A percentile compares a stretch with the other conserved stretches of the same genome.
Conservation (phyloP, 345 rosid genomes). For the Eucalyptus pauciflora region DNA sequence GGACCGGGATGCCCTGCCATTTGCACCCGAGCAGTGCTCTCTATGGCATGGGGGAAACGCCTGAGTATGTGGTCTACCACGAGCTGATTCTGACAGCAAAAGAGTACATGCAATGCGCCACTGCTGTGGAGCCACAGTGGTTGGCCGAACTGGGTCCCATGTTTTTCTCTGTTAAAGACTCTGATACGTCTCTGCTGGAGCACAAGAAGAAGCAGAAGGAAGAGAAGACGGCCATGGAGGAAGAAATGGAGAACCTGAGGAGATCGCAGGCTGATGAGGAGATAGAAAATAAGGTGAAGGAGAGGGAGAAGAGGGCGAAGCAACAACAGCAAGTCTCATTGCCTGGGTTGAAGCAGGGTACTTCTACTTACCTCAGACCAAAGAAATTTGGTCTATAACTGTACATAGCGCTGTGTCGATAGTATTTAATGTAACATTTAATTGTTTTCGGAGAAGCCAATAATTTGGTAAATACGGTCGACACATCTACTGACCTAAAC, state of each 20-base stretch:
- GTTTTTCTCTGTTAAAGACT: conserved; percentile 94
- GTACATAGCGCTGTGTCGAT: conserved; percentile 27
- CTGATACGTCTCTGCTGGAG: conserved; percentile 78
- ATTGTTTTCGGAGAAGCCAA: neutral
- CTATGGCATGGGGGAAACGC: conserved; percentile 78
- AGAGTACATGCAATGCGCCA: conserved; percentile 98
- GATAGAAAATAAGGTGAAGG: conserved; percentile 36
- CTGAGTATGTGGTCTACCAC: conserved; percentile 83
- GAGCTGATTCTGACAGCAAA: conserved; percentile 80
- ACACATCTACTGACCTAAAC: neutral
- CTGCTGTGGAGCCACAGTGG: conserved; percentile 95
- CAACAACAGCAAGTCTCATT: conserved; percentile 67
- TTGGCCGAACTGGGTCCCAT: conserved; percentile 90
- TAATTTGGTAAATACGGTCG: neutral
- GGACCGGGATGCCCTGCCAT: conserved; percentile 92
- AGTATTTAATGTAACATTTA: neutral
- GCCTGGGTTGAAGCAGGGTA: conserved; percentile 58
- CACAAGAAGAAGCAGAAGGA: conserved; percentile 89
- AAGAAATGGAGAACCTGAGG: conserved; percentile 86
- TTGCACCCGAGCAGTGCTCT: conserved; percentile 94
- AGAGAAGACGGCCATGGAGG: conserved; percentile 90
- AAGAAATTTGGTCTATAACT: conserved; percentile 69
- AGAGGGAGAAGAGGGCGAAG: conserved; percentile 47
- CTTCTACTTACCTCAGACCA: conserved; percentile 60
- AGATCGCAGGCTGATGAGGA: conserved; percentile 60